Conservation (phyloP, 169 alveolate genomes). For the Eimeria tenella region DNA sequence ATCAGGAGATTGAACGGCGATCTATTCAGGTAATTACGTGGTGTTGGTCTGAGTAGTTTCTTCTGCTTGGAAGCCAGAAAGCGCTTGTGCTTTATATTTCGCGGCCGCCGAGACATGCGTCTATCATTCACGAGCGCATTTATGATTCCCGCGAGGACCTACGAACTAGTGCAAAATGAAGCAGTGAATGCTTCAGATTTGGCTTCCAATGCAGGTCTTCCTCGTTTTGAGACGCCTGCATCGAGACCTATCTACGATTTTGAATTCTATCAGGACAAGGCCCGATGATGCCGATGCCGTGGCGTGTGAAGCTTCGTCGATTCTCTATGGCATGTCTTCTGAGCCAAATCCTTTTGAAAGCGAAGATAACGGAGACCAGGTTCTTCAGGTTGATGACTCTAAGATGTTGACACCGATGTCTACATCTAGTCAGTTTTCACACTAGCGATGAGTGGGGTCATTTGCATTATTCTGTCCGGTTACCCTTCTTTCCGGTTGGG, state of each 20-base stretch:
- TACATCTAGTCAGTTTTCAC: conserved; percentile 24
- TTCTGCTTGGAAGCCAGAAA: background rate
- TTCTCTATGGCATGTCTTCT: conserved; percentile 31
- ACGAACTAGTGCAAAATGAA: background rate
- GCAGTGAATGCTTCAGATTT: background rate
- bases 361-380: conserved; percentile 13
- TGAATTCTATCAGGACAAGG: background rate
- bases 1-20: conserved; percentile 63
- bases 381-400: conserved; percentile 7
- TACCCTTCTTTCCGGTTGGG: no score
- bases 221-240: conserved; percentile 62
- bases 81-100: background rate
- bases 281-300: conserved; percentile 10
- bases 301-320: conserved; percentile 34
- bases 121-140: background rate
- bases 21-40: conserved; percentile 49
- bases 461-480: no score
- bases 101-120: background rate
- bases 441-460: background rate
- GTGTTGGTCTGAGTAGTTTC: background rate
- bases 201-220: conserved; percentile 29
- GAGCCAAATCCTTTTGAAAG: conserved; percentile 71
- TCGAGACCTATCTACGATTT: conserved; percentile 33
- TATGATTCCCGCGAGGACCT: no score
- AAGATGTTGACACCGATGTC: background rate